Evolutionary conservation across 164 flowering plant species (phyloP), one percentile per base, ranked within the genome.

Genomic region (Aristolochia fimbriata): DNA sequence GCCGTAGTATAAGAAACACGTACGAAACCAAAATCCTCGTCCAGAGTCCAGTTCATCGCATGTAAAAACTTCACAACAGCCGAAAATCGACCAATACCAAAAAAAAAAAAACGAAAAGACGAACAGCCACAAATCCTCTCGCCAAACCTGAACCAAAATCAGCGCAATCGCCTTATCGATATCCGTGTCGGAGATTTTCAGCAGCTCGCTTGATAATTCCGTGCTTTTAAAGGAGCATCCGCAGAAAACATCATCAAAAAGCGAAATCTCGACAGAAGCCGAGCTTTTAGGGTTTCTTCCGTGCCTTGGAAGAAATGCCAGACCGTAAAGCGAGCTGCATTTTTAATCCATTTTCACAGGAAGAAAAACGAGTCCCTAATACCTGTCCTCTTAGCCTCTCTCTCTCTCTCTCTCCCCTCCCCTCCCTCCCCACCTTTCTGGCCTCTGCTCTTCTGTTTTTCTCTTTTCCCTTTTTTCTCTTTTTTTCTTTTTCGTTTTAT

Each of bases 281-380:
- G 33, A 48, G 50, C 55, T 56, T 41, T 52, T 68, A 61, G 63
- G 66, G 67, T 61, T 57, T 62, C 57, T 19, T 11, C 68, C 83
- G 74, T 83, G 79, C 75, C 83, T 84, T 81, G 71, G 77, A 81
- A 81, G 86, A 62, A 81, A 83, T 78, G 79, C 77, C 65, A 58
- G 50, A 55, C 16, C 64, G 73, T 67, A 74, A 71, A 67, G 72
- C 51, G 46, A 66, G 65, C 65, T 50, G 66, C 74, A 74, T 76
- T 79, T 77, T 61, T 70, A 67, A 69, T 70, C 69, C 66, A 63
- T 49, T 46, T 55, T 52, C 20, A 10, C 15, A 27, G 30, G 27
- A 23, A 21, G 10, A 20, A 21, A 51, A 52, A 52, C 23, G 2
- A 21, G 25, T 15, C 52, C 5, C 22, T 49, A 49, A 49, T 37